phyloP scores from a whole-genome alignment of 495 filamentous ascomycete genomes.

The Neurospora sp. region DNA sequence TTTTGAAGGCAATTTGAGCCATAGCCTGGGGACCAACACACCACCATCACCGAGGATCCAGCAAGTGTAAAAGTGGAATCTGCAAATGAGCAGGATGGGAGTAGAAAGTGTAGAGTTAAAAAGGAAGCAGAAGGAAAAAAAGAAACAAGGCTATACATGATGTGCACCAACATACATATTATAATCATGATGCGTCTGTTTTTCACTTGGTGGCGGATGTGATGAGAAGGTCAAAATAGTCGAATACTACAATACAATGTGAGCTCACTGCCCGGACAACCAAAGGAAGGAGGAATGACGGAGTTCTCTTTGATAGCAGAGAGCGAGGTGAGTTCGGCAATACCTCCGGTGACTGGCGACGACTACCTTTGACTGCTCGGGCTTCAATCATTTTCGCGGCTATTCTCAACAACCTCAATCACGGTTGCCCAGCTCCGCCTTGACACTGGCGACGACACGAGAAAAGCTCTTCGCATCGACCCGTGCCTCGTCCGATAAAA shows the following conservation, averaged over 20 bases:
- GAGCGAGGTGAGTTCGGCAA: background rate
- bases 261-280: background rate
- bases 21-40: background rate
- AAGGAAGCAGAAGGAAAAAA: conserved; percentile 3
- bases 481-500: background rate
- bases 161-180: background rate
- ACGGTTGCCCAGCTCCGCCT: conserved; percentile 14
- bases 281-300: background rate
- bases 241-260: background rate
- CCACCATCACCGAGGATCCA: background rate
- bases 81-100: conserved; percentile 8
- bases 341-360: background rate
- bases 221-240: background rate
- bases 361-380: background rate
- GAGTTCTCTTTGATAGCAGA: background rate
- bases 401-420: conserved; percentile 2
- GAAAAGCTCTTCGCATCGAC: background rate
- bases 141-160: conserved; percentile 6
- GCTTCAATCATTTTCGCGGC: background rate
- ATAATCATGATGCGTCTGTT: conserved; percentile 1
- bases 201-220: conserved; percentile 2
- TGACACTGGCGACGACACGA: background rate
- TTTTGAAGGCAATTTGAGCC: conserved; percentile 20
- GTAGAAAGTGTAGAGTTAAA: background rate
- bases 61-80: background rate